A percentile compares a stretch with the other conserved stretches of the same genome.
These are phyloP conservation scores for Chytridium lagenaria DNA, from an alignment of 371 early-diverging fungal genomes.

Conservation along the genomic window DNA sequence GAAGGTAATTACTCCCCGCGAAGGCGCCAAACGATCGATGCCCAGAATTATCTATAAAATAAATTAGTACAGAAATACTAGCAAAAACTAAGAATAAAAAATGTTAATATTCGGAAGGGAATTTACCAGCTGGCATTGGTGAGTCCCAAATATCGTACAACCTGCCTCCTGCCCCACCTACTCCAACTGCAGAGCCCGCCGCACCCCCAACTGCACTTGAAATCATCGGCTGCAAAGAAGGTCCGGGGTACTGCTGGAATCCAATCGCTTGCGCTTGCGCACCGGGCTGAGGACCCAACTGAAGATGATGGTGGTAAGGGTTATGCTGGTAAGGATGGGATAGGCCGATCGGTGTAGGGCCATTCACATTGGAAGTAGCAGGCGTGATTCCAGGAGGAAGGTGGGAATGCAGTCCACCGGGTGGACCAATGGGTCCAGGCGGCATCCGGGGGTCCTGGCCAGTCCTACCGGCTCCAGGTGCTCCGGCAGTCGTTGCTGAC, in stretches of 20 bases:
- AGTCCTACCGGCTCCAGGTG: not conserved
- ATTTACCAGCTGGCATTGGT: not conserved
- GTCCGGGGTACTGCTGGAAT: too few relatives aligned
- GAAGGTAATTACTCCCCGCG: not conserved
- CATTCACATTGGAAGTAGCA: not conserved
- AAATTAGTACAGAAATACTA: not conserved
- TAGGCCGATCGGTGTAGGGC: not conserved
- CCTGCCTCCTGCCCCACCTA: not conserved
- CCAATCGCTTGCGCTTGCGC: too few relatives aligned
- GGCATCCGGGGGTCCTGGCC: not conserved
- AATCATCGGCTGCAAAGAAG: too few relatives aligned
- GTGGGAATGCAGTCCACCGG: not conserved
- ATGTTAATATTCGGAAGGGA: not conserved
- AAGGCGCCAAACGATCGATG: not conserved
- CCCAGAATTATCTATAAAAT: not conserved
- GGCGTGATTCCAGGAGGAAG: conserved; percentile 1
- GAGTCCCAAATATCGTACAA: not conserved
- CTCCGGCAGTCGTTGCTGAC: too few relatives aligned
- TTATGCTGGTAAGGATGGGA: not conserved
- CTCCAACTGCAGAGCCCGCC: not conserved
- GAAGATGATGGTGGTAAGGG: not conserved
- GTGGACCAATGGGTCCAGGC: conserved; percentile 7
- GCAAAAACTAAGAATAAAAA: not conserved
- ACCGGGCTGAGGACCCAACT: not conserved
- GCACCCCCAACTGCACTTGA: not conserved